These are phyloP conservation scores for Solanum sejunctum DNA, from an alignment of 257 asterid species.

Conservation along the genomic window DNA sequence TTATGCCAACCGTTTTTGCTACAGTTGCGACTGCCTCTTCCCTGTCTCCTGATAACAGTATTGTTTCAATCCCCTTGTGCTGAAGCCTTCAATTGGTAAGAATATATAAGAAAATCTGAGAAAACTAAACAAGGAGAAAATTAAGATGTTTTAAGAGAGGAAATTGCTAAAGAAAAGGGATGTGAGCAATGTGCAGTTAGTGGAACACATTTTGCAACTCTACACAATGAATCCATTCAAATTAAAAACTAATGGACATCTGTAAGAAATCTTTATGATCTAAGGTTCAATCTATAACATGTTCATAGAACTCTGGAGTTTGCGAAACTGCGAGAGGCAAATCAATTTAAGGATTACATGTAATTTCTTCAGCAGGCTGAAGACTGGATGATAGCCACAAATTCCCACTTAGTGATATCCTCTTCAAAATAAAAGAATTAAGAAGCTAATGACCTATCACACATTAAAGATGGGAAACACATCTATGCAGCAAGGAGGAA, in stretches of 20 bases:
- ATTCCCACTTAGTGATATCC: background rate
- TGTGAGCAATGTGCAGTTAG: background rate
- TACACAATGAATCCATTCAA: background rate
- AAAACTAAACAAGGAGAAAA: background rate
- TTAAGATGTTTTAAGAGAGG: background rate
- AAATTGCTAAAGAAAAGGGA: background rate
- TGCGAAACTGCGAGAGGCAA: background rate
- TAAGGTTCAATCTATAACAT: background rate
- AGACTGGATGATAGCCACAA: background rate
- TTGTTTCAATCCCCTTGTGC: conserved; percentile 65
- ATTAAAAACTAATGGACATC: background rate
- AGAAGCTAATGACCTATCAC: background rate
- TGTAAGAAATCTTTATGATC: background rate
- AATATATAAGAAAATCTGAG: background rate
- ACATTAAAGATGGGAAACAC: background rate
- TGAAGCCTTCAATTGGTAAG: conserved; percentile 48
- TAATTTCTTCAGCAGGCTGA: background rate
- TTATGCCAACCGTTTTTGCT: conserved; percentile 68
- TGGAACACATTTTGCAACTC: background rate
- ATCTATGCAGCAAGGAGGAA: background rate
- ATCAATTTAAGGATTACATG: background rate
- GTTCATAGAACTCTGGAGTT: background rate
- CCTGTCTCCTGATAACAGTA: conserved; percentile 96
- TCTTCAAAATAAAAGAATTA: background rate
- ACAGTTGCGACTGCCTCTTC: conserved; percentile 99